Conservation (phyloP, 1,139 yeast genomes). For the Meyerozyma sp. region DNA sequence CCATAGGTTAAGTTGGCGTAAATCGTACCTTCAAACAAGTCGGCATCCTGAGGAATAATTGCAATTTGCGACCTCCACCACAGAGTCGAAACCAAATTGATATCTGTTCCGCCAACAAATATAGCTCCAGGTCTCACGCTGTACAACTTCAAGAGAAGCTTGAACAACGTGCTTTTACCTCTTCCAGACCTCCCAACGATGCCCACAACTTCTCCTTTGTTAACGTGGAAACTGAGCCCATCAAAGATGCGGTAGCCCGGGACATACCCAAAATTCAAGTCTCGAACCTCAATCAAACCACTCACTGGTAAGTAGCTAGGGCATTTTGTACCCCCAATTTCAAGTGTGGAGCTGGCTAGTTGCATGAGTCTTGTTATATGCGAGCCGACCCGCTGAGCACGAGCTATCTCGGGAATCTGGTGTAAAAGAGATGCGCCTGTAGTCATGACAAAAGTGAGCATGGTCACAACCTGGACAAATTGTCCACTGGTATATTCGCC, state of each 20-base stretch:
- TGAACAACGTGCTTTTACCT: conserved; percentile 69
- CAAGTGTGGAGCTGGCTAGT: conserved; percentile 23
- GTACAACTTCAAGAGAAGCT: conserved; percentile 50
- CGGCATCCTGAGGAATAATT: conserved; percentile 65
- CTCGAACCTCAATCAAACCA: conserved; percentile 30
- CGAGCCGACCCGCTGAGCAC: conserved; percentile 71
- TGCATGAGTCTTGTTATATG: conserved; percentile 44
- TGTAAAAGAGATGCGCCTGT: conserved; percentile 55
- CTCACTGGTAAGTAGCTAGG: conserved; percentile 10
- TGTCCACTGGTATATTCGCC: conserved; percentile 51
- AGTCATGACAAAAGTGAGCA: conserved; percentile 68
- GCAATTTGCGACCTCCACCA: conserved; percentile 51
- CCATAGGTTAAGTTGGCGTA: conserved; percentile 57
- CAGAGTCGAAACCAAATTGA: conserved; percentile 39
- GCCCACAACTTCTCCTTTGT: conserved; percentile 49
- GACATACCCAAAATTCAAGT: conserved; percentile 49
- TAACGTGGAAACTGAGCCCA: conserved; percentile 35
- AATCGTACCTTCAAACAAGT: conserved; percentile 62
- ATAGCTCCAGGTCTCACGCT: conserved; percentile 29
- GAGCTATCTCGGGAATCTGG: conserved; percentile 69
- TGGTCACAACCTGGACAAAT: conserved; percentile 63
- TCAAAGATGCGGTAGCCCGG: conserved; percentile 25
- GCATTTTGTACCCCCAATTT: conserved; percentile 20
- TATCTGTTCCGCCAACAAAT: conserved; percentile 33
- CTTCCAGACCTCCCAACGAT: conserved; percentile 74